A percentile compares a stretch with the other conserved stretches of the same genome.
phyloP scores from a whole-genome alignment of 2,329 filamentous ascomycete genomes.

The Coniella vitis region DNA sequence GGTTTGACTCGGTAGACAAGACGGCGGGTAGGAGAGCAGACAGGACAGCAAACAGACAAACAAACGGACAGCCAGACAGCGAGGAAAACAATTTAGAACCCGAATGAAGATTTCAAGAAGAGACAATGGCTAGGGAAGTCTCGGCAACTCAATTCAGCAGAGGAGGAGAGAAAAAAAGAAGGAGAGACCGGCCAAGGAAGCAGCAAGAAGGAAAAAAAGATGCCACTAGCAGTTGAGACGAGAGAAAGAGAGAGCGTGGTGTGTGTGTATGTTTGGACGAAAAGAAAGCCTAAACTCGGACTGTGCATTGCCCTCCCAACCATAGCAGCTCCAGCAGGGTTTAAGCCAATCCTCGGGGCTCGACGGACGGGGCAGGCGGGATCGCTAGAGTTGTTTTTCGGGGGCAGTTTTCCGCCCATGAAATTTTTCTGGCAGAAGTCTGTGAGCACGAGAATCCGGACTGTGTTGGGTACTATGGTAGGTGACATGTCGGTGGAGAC shows the following conservation, averaged over 20 bases:
- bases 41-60: neutral
- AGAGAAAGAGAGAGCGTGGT: neutral
- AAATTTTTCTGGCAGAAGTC: slow-evolving; percentile 16
- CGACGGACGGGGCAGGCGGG: slow-evolving; percentile 13
- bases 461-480: slow-evolving; percentile 10
- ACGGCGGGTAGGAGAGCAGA: neutral
- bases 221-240: slow-evolving; percentile 2
- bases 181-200: slow-evolving; percentile 10
- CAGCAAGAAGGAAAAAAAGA: slow-evolving; percentile 15
- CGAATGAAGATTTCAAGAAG: slow-evolving; percentile 1
- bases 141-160: neutral
- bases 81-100: neutral
- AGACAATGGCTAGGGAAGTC: neutral
- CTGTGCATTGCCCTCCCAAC: slow-evolving; percentile 16
- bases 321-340: slow-evolving; percentile 16
- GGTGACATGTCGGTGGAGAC: slow-evolving; percentile 7
- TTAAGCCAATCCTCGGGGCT: slow-evolving; percentile 15
- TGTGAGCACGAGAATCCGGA: slow-evolving; percentile 15
- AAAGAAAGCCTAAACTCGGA: slow-evolving; percentile 12
- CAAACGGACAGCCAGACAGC: neutral
- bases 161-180: neutral
- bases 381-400: slow-evolving; percentile 15
- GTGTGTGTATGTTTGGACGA: slow-evolving; percentile 7
- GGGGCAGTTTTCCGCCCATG: slow-evolving; percentile 11
- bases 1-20: too few relatives aligned